Evolutionary conservation across 129 eudicot species (phyloP), one percentile per base, ranked within the genome.

Genomic region (Helichrysum umbraculigerum): DNA sequence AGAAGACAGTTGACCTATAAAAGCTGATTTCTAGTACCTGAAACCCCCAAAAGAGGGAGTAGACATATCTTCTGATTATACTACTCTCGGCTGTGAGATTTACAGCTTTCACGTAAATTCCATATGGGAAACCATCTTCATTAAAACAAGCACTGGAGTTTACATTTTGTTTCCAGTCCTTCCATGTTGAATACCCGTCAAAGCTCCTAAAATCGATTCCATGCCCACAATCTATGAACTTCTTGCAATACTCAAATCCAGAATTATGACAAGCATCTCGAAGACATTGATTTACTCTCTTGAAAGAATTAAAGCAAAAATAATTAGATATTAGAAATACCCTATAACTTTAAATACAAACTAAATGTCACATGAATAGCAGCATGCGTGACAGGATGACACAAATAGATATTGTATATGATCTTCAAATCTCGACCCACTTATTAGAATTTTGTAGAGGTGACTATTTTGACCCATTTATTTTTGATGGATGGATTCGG

Each of bases 271-370:
- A 93, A 44, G 91, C 97, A 19, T 91, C 83, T 66, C 88, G 85
- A 57, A 93, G 88, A 80, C 98, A 93, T 84, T 88, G 90, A 79
- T 93, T 93, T 67, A 93, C 98, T 79, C 98, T 87, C 98, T 93
- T 73, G 58, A 70, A 42, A 33, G 4, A 78, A 71, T 67, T 11
- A 72, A 67, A 12, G 12, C 1, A 21, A 62, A 72, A 52, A 22
- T n/a, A 71, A 20, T 79, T 51, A 71, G n/a, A 60, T 4, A 41
- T 3, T 63, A 44, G 52, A 68, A 44, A 44, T 44, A 44, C 1
- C 17, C 34, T 47, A n/a, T 16, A 75, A 30, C 35, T 41, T 69
- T 32, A 33, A 37, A n/a, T 56, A 14, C n/a, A 67, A 10, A 67
- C 29, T 44, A 65, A 30, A 30, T 25, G 21, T 62, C 68, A 29